Base-by-base conservation (phyloP, 306 rosid species). In the Crotalaria pallida region DNA sequence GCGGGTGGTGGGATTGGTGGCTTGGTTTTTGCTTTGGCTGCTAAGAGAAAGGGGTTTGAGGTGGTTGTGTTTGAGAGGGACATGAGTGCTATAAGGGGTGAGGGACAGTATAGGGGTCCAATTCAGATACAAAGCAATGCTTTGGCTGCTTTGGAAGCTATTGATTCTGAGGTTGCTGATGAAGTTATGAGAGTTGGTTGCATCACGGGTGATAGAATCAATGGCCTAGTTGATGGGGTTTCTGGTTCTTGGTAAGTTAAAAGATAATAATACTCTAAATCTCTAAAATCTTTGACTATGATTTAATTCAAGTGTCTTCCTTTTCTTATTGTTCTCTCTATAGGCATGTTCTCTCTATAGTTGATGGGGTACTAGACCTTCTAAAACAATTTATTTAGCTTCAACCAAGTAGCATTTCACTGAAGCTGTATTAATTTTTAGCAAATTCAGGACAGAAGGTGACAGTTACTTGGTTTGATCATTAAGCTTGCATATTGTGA, bases 101-200 rank as follows among this genome's bases (percentile, higher is more conserved):
- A 91, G 63, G 97, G 97, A 45, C 97, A 91, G 77, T 91, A 91
- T 29, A 83, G 98, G 67, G 98, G 98, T 62, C 98, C 98, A 5
- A 94, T 94, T 86, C 98, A 90, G 90, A 80, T 94, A 41, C 98
- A 94, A 79, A 94, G 98, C 18, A 94, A 94, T 75, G 98, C 98
- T n/a, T 83, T 94, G 87, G 98, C 97, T 72, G 98, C 97, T 70
- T 83, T 94, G 84, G 98, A 94, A 77, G 97, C 98, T 74, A 87
- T 94, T 53, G 98, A 94, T 84, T 63, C 80, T 10, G 97, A 88
- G 27, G 97, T 94, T 45, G 98, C 98, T 10, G 98, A 94, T 0
- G 96, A 94, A 78, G 96, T 94, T 71, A 80, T 94, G 97, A 81
- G 71, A 53, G 82, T 73, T 48, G 98, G 97, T 10, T 94, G 98